Evolutionary conservation across 1,139 yeast species (phyloP).

Genomic region (Tardiomyces digboiensis): DNA sequence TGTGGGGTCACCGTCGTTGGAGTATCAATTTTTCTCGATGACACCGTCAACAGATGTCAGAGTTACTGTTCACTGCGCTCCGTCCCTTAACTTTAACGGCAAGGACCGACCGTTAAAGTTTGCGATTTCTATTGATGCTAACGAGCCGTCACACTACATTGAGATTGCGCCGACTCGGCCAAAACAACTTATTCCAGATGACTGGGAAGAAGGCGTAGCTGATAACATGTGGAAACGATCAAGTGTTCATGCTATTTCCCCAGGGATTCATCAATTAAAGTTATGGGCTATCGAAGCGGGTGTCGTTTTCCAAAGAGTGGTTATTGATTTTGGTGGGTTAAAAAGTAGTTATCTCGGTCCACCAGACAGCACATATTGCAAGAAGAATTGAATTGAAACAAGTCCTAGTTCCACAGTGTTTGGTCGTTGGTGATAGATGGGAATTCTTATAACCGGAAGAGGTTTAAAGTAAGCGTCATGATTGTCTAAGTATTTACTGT

Average conservation of each 20-base stretch:
- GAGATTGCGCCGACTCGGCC: slow-evolving; percentile 1
- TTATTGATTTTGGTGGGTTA: slow-evolving; percentile 14
- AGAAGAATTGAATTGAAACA: too few species aligned
- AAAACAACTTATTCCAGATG: slow-evolving; percentile 10
- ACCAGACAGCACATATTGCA: background rate
- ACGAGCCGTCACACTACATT: slow-evolving; percentile 3
- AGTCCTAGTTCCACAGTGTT: too few species aligned
- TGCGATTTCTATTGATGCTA: slow-evolving; percentile 11
- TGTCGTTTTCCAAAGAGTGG: slow-evolving; percentile 13
- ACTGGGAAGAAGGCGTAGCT: slow-evolving; percentile 12
- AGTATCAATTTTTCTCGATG: background rate
- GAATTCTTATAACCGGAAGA: too few species aligned
- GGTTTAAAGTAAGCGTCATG: too few species aligned
- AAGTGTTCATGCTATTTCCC: slow-evolving; percentile 5
- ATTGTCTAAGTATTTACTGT: too few species aligned
- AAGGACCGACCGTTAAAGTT: slow-evolving; percentile 8
- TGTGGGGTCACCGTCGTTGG: slow-evolving; percentile 4
- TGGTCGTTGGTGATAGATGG: too few species aligned
- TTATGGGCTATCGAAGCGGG: slow-evolving; percentile 14
- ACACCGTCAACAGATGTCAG: slow-evolving; percentile 7
- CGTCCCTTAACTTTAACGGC: slow-evolving; percentile 11
- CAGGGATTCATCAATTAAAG: slow-evolving; percentile 10
- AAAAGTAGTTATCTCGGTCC: slow-evolving; percentile 11
- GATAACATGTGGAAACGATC: slow-evolving; percentile 11
- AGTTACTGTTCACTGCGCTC: slow-evolving; percentile 10